Evolutionary conservation across 345 rosid genomes (phyloP).

Genomic region (Populus simonii): DNA sequence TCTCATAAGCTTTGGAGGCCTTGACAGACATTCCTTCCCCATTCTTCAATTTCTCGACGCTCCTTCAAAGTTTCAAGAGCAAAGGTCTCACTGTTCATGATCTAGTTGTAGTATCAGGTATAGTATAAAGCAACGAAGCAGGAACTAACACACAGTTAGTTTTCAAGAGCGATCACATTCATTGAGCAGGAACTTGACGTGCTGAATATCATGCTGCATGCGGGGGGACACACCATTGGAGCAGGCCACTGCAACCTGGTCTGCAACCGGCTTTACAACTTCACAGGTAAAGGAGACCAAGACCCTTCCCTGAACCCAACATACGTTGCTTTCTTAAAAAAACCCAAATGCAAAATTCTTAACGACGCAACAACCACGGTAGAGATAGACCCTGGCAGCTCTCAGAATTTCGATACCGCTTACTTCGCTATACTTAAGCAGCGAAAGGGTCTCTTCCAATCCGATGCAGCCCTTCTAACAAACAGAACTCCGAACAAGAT

Average conservation of each 20-base stretch:
- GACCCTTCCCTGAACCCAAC: constrained; percentile 46
- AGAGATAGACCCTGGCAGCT: constrained; percentile 52
- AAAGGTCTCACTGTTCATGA: constrained; percentile 51
- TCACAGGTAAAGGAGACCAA: constrained; percentile 50
- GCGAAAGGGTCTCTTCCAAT: constrained; percentile 48
- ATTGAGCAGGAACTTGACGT: neutral
- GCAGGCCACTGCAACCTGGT: constrained; percentile 41
- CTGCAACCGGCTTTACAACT: constrained; percentile 54
- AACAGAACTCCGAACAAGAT: neutral
- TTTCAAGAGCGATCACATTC: neutral
- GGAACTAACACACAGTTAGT: too few relatives aligned
- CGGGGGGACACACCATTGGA: constrained; percentile 61
- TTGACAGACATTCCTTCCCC: constrained; percentile 48
- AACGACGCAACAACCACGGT: constrained; percentile 22
- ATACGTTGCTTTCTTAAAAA: constrained; percentile 37
- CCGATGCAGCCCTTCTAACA: constrained; percentile 37
- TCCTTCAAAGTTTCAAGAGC: constrained; percentile 21
- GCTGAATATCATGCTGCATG: neutral
- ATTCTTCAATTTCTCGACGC: constrained; percentile 36
- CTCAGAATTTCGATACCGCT: constrained; percentile 34
- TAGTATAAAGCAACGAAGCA: too few relatives aligned
- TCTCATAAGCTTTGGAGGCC: constrained; percentile 37
- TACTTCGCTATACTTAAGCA: constrained; percentile 37
- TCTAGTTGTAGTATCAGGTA: constrained; percentile 62
- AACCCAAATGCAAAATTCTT: constrained; percentile 28